Conservation (phyloP, 2,329 filamentous ascomycete genomes). For the Alternaria rosae region DNA sequence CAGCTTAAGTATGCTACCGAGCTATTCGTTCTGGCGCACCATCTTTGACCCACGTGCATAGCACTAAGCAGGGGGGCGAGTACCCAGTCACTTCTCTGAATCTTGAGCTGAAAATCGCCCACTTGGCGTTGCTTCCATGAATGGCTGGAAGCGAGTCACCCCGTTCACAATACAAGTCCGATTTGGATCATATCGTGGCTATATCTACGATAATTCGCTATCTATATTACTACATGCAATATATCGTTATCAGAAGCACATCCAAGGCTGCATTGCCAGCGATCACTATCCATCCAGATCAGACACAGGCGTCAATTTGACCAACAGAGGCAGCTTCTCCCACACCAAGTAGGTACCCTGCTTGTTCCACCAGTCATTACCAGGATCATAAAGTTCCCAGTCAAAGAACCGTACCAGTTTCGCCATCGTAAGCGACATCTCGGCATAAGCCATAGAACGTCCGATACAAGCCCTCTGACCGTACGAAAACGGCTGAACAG, state of each 20-base stretch:
- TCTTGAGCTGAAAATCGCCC: background rate
- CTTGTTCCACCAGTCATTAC: constrained; percentile 1
- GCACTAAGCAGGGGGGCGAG: constrained; percentile 2
- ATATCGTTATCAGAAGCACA: background rate
- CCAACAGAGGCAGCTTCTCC: constrained; percentile 10
- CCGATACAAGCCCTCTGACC: constrained; percentile 23
- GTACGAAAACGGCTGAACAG: constrained; percentile 32
- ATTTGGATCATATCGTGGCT: background rate
- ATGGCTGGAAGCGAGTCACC: background rate
- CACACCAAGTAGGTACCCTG: constrained; percentile 11
- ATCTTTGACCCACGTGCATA: background rate
- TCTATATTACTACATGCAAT: background rate
- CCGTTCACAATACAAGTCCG: background rate
- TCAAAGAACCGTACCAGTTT: constrained; percentile 7
- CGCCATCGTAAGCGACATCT: background rate
- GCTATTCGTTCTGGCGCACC: background rate
- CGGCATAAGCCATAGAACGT: background rate
- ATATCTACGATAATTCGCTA: background rate
- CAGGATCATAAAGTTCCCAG: constrained; percentile 1
- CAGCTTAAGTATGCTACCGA: background rate
- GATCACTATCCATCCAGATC: background rate
- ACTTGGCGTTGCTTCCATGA: background rate
- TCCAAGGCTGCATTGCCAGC: background rate
- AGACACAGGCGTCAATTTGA: constrained; percentile 1
- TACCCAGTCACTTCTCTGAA: background rate